These are phyloP conservation scores for Verticillium tricorpus DNA, from an alignment of 2,329 filamentous ascomycete genomes.

Conservation along the genomic window DNA sequence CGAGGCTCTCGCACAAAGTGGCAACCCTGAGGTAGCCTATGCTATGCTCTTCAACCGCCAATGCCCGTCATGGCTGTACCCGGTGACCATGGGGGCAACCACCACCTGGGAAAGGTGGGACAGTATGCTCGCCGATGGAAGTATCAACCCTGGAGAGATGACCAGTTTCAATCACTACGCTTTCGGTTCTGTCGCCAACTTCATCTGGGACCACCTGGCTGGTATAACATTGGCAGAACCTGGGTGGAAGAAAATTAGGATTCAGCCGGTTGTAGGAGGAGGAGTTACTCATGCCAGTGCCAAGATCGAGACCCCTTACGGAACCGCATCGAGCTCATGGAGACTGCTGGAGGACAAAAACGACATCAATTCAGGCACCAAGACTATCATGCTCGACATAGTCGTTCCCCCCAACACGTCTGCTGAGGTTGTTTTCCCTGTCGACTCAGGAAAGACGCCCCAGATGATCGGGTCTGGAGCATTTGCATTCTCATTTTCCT, in stretches of 20 bases:
- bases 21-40: constrained; percentile 20
- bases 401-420: no score
- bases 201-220: constrained; percentile 25
- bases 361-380: no score
- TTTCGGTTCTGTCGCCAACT: constrained; percentile 31
- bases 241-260: constrained; percentile 16
- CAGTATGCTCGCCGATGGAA: constrained; percentile 28
- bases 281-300: not conserved
- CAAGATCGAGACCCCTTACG: no score
- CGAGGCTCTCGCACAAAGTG: constrained; percentile 9
- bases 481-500: no score
- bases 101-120: constrained; percentile 40
- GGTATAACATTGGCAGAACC: constrained; percentile 15
- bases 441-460: no score
- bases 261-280: constrained; percentile 2
- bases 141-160: constrained; percentile 34
- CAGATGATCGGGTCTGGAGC: no score
- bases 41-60: constrained; percentile 28
- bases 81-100: constrained; percentile 32
- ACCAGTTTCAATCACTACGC: constrained; percentile 38
- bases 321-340: no score
- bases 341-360: no score
- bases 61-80: constrained; percentile 33
- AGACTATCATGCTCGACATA: no score
- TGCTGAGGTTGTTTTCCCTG: no score